Percentiles rank a stretch among this genome's conserved stretches.
Evolutionary conservation across 495 filamentous ascomycete species (phyloP).

Genomic region (Aspergillus carlsbadensis): DNA sequence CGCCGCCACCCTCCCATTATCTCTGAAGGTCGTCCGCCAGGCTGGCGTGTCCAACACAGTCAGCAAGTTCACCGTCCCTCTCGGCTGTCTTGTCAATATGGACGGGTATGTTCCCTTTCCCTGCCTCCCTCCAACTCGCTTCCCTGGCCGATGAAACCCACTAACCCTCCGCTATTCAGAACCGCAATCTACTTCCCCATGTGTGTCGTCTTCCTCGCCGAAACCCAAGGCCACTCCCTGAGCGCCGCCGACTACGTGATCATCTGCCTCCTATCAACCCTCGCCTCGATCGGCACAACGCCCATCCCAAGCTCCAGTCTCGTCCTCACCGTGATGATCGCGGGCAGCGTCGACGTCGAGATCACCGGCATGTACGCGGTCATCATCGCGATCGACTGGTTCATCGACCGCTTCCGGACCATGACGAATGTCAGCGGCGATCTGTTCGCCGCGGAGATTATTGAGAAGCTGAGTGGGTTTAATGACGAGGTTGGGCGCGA

Average conservation of each 20-base stretch:
- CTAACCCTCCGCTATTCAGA: not conserved
- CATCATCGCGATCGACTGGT: constrained; percentile 14
- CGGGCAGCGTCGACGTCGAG: constrained; percentile 10
- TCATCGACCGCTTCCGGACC: constrained; percentile 11
- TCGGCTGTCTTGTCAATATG: constrained; percentile 16
- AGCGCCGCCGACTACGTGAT: constrained; percentile 11
- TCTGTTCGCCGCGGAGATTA: constrained; percentile 5
- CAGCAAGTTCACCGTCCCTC: constrained; percentile 7
- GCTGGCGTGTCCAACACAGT: constrained; percentile 9
- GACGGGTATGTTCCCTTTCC: constrained; percentile 1
- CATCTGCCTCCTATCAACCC: constrained; percentile 10
- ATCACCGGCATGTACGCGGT: constrained; percentile 14
- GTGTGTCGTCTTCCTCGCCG: constrained; percentile 12
- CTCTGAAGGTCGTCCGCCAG: not conserved
- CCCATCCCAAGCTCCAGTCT: constrained; percentile 14
- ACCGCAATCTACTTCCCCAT: constrained; percentile 16
- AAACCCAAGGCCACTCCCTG: constrained; percentile 7
- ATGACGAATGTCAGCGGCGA: constrained; percentile 11
- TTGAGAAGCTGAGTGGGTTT: constrained; percentile 6
- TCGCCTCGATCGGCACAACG: constrained; percentile 13
- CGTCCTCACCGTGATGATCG: constrained; percentile 14
- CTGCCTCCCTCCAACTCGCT: not conserved
- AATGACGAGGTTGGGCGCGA: not conserved
- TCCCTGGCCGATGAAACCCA: too few relatives aligned
- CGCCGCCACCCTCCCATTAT: constrained; percentile 10